These are phyloP conservation scores for Amborella trichopoda DNA, from an alignment of 164 flowering plant species.

Conservation along the genomic window DNA sequence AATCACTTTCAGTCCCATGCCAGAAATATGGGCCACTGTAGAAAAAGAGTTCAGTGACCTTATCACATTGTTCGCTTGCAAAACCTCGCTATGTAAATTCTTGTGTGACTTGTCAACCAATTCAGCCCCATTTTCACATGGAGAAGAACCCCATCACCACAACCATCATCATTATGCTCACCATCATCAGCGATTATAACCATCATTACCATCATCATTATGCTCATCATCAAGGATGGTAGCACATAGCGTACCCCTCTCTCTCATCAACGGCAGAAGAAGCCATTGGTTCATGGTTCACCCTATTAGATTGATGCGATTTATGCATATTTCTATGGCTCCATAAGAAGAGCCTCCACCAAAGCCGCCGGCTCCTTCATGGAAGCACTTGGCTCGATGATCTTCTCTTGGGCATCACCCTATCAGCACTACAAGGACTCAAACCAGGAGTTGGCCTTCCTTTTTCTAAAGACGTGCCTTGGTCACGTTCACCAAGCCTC, in stretches of 20 bases:
- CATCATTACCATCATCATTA: conserved; percentile 79
- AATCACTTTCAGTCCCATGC: conserved; percentile 57
- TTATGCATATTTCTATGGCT: conserved; percentile 72
- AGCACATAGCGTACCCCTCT: too few relatives aligned
- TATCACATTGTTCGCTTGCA: conserved; percentile 56
- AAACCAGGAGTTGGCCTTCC: conserved; percentile 45
- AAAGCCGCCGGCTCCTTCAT: conserved; percentile 62
- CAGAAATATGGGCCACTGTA: conserved; percentile 66
- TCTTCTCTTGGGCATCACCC: conserved; percentile 74
- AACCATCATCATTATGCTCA: conserved; percentile 9
- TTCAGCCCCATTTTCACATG: too few relatives aligned
- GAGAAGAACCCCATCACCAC: too few relatives aligned
- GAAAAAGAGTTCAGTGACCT: conserved; percentile 74
- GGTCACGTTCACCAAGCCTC: too few relatives aligned
- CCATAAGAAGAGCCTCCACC: conserved; percentile 98
- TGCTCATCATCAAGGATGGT: too few relatives aligned
- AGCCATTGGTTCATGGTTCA: too few relatives aligned
- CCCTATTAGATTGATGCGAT: too few relatives aligned
- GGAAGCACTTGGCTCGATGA: conserved; percentile 90
- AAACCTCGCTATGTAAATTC: conserved; percentile 43
- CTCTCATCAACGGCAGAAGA: too few relatives aligned
- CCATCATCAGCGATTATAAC: conserved; percentile 50
- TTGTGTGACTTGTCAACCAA: neutral
- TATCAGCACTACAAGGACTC: conserved; percentile 64
- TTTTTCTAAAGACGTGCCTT: too few relatives aligned